phyloP scores from a whole-genome alignment of 495 filamentous ascomycete species.

The Daldinia concentrica region DNA sequence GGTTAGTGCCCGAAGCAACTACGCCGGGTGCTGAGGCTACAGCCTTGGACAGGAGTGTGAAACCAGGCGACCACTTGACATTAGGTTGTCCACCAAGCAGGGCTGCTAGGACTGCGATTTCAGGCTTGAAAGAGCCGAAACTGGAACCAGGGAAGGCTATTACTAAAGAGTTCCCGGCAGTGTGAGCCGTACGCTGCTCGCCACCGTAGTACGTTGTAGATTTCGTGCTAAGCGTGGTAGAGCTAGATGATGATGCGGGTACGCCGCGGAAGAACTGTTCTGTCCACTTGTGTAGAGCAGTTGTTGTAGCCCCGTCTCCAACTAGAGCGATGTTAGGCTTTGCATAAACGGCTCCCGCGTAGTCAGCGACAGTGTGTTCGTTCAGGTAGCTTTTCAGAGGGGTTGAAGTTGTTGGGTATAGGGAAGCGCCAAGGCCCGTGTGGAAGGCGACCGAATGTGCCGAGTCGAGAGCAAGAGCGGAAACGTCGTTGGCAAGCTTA shows the following conservation, averaged over 20 bases:
- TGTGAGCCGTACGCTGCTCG: slow-evolving; percentile 87
- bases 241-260: slow-evolving; percentile 48
- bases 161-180: slow-evolving; percentile 76
- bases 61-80: slow-evolving; percentile 96
- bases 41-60: slow-evolving; percentile 85
- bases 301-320: slow-evolving; percentile 81
- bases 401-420: slow-evolving; percentile 73
- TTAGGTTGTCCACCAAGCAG: slow-evolving; percentile 88
- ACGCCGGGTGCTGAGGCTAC: slow-evolving; percentile 71
- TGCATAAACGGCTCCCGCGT: slow-evolving; percentile 77
- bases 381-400: slow-evolving; percentile 81
- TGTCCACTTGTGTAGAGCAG: slow-evolving; percentile 88
- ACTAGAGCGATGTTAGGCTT: slow-evolving; percentile 92
- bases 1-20: slow-evolving; percentile 73
- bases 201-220: slow-evolving; percentile 90
- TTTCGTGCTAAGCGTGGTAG: slow-evolving; percentile 51
- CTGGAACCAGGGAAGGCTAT: slow-evolving; percentile 92
- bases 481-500: slow-evolving; percentile 68
- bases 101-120: slow-evolving; percentile 85
- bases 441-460: slow-evolving; percentile 94
- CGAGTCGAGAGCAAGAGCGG: slow-evolving; percentile 80
- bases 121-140: slow-evolving; percentile 82
- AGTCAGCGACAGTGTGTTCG: slow-evolving; percentile 72
- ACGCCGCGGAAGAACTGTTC: slow-evolving; percentile 82
- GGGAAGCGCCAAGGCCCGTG: slow-evolving; percentile 81